Evolutionary conservation across 495 filamentous ascomycete species (phyloP), one percentile per base, ranked within the genome.

Genomic region (Lichenothelia convexa): DNA sequence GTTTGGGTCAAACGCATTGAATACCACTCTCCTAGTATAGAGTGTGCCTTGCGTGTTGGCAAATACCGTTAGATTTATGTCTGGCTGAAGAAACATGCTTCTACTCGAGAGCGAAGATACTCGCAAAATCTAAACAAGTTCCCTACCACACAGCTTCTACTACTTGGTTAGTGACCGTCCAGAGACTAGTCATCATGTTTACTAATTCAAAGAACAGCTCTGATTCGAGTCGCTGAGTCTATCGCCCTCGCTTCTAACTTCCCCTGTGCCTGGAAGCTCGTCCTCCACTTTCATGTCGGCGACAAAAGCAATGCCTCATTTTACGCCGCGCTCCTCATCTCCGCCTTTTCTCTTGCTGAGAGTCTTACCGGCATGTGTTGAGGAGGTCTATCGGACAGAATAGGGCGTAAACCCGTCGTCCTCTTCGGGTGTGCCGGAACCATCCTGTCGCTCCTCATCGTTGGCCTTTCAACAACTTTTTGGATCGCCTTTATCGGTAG

Each of bases 161-260:
- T 84, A 13, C 63, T 87, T 45, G 78, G 78, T 84, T 59, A 39
- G 64, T 56, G 27, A 17, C 40, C 21, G 12, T 24, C 2, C 21
- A 16, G 13, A 21, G 22, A 22, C 22, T 36, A 35, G 9, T 15
- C 17, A 33, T 18, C 6, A 29, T 6, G 39, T 58, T 54, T 54
- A 18, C 54, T 63, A 51, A n/a, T n/a, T n/a, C n/a, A n/a, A n/a
- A n/a, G n/a, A n/a, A n/a, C n/a, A n/a, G 58, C 61, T 44, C 70
- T 79, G 59, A 76, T 75, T 55, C 78, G 85, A 34, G 68, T 92
- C 43, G 80, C 83, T 26, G 84, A 93, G 58, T 84, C 83, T 5
- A 81, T 93, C 40, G 82, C 83, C 30, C 68, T 91, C 42, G 86
- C 81, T 2, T 84, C 78, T 50, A 80, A 86, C 57, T 80, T 85